phyloP scores from a whole-genome alignment of 2,329 filamentous ascomycete species.

The Paramyrothecium roridum region DNA sequence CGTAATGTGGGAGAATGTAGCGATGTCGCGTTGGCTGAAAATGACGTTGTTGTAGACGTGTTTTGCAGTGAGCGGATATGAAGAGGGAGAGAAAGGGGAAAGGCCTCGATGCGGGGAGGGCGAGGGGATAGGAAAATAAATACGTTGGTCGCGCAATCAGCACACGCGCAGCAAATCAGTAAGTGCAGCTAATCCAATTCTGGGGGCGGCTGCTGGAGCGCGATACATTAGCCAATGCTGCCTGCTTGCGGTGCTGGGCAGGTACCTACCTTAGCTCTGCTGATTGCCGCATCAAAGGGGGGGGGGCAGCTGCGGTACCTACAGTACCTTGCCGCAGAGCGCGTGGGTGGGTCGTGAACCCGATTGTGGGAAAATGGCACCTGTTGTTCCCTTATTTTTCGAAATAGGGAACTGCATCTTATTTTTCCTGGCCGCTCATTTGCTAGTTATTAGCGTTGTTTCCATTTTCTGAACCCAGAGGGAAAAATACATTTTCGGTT shows the following conservation, averaged over 20 bases:
- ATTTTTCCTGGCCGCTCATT: not conserved
- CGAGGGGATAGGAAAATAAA: conserved; percentile 25
- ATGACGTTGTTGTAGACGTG: conserved; percentile 20
- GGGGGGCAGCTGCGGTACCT: too few species aligned
- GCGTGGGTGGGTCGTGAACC: too few species aligned
- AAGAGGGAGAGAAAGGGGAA: conserved; percentile 15
- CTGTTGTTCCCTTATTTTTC: too few species aligned
- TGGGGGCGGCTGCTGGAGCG: not conserved
- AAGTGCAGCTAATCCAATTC: conserved; percentile 4
- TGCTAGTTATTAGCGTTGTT: not conserved
- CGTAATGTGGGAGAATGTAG: conserved; percentile 17
- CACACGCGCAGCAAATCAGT: conserved; percentile 18
- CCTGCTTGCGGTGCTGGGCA: not conserved
- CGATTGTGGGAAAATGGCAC: too few species aligned
- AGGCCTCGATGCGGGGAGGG: conserved; percentile 21
- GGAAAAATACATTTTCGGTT: not conserved
- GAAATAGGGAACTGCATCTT: not conserved
- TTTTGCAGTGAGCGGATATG: conserved; percentile 8
- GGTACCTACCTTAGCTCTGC: too few species aligned
- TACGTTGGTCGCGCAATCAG: conserved; percentile 33
- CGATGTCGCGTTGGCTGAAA: conserved; percentile 21
- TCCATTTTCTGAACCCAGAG: not conserved
- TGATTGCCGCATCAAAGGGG: too few species aligned
- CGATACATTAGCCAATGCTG: not conserved
- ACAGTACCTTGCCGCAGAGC: too few species aligned